Conservation (phyloP, 2,329 filamentous ascomycete genomes). For the Exophiala oligosperma region DNA sequence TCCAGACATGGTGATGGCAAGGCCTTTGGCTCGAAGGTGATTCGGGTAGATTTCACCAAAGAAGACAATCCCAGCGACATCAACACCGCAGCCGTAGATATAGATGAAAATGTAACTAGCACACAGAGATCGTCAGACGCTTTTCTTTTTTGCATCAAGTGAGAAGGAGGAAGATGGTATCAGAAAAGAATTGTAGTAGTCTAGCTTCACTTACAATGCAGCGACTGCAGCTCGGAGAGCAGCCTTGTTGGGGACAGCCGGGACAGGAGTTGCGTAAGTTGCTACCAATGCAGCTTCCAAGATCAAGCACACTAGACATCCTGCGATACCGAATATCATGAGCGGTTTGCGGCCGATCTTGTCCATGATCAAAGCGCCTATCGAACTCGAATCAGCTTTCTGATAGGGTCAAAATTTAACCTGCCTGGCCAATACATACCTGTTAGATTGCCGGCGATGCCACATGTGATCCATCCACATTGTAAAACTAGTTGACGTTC, state of each 20-base stretch:
- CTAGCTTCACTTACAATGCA: slow-evolving; percentile 46
- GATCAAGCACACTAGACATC: background rate
- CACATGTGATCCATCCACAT: background rate
- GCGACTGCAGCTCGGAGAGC: slow-evolving; percentile 38
- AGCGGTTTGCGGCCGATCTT: slow-evolving; percentile 47
- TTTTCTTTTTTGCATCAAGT: no score
- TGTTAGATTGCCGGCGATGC: background rate
- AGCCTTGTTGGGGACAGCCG: background rate
- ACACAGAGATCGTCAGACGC: slow-evolving; percentile 7
- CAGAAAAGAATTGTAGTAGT: no score
- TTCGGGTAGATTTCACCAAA: slow-evolving; percentile 8
- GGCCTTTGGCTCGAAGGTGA: slow-evolving; percentile 5
- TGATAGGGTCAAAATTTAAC: no score
- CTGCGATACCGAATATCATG: slow-evolving; percentile 11
- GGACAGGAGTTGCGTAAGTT: background rate
- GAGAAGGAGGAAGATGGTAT: no score
- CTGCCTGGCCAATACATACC: no score
- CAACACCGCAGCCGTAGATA: background rate
- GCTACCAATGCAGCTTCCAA: slow-evolving; percentile 3
- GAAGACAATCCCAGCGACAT: slow-evolving; percentile 1
- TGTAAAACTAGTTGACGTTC: background rate
- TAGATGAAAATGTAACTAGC: slow-evolving; percentile 45
- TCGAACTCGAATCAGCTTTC: no score
- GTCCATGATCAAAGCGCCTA: slow-evolving; percentile 46
- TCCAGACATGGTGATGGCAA: background rate